Base-by-base conservation (phyloP, 371 early-diverging fungal species). In the Apophysomyces sp. region DNA sequence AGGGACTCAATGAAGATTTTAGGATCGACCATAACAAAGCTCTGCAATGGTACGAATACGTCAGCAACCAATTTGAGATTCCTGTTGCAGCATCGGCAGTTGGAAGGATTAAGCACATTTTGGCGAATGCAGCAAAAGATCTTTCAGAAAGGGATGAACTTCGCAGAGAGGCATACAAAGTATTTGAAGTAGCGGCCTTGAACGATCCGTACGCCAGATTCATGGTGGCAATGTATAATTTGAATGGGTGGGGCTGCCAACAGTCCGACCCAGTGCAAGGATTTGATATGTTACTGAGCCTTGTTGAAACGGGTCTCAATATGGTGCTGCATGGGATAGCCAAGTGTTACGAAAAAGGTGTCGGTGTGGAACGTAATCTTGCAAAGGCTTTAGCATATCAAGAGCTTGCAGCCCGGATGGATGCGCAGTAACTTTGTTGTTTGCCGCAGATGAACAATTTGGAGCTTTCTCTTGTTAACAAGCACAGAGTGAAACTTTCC, bases 191-290 rank as follows among this genome's bases (percentile, higher is more conserved):
- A 21, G 67, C 61, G 2, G 62, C 49, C 8, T 36, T 11, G 13
- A 13, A 11, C 13, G 34, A 34, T 11, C 34, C 34, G 34, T 34
- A 53, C 27, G 71, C 71, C 32, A 56, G 66, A 41, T 40, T 58
- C 32, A 60, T 71, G 67, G 56, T 71, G 0, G 67, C 67, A 1
- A 41, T 71, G 11, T 71, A 71, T 41, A 61, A 71, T 32, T 55
- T 71, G 15, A 18, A 66, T 34, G 71, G 67, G 2, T 71, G 71
- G 71, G 57, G 56, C 21, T 26, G 55, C n/a, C 30, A 55, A 16
- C 40, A 60, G 29, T 60, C 51, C 8, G 52, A 66, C 28, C 54
- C 60, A 2, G 34, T 18, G 7, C 24, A n/a, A 8, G 71, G 64
- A n/a, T 64, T 71, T 32, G 30, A 52, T 13, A 13, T 32, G 5